phyloP scores from a whole-genome alignment of 306 rosid species.

The Vicia sativa region DNA sequence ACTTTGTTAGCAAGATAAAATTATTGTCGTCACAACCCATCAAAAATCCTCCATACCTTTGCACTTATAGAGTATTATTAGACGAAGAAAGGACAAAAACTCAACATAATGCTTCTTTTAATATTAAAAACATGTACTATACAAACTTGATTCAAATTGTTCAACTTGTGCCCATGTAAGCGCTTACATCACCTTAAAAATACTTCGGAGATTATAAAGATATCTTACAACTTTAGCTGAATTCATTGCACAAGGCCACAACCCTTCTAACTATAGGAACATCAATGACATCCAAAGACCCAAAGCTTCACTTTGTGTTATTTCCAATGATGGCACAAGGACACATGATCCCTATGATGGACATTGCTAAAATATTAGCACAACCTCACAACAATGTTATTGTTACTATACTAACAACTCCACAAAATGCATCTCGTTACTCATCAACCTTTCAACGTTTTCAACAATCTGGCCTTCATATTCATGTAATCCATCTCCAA shows the following conservation, averaged over 20 bases:
- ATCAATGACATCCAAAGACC: slow-evolving; percentile 48
- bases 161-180: neutral
- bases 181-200: slow-evolving; percentile 16
- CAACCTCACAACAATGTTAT: slow-evolving; percentile 43
- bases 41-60: too few relatives aligned
- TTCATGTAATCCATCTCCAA: slow-evolving; percentile 50
- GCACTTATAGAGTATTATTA: too few relatives aligned
- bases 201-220: neutral
- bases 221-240: neutral
- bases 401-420: slow-evolving; percentile 71
- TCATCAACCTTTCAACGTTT: slow-evolving; percentile 48
- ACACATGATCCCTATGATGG: slow-evolving; percentile 89
- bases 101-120: too few relatives aligned
- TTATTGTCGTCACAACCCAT: too few relatives aligned
- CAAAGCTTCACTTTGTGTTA: slow-evolving; percentile 59
- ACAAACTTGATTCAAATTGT: neutral
- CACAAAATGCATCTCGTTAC: slow-evolving; percentile 64
- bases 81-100: too few relatives aligned
- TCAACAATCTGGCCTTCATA: slow-evolving; percentile 30
- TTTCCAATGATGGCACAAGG: slow-evolving; percentile 87
- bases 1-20: too few relatives aligned
- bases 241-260: neutral
- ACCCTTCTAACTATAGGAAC: neutral
- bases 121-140: too few relatives aligned
- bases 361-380: slow-evolving; percentile 62